phyloP scores from a whole-genome alignment of 2,329 filamentous ascomycete genomes.

The Camillea tinctor region DNA sequence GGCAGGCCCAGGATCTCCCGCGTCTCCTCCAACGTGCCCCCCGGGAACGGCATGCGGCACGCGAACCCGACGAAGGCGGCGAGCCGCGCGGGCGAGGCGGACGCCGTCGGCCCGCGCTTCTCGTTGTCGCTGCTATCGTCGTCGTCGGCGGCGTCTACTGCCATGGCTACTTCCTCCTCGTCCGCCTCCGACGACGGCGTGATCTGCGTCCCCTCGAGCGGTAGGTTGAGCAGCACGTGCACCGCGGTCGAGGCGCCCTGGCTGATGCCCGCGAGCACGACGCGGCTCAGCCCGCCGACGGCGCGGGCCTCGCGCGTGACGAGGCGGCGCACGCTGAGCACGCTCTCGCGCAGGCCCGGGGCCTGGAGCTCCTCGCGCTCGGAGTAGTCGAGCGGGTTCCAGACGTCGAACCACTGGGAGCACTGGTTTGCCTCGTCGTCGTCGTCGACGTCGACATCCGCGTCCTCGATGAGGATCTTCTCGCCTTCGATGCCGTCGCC shows the following conservation, averaged over 20 bases:
- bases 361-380: conserved; percentile 44
- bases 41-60: conserved; percentile 24
- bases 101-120: not conserved
- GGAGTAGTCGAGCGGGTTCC: conserved; percentile 39
- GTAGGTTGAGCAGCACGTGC: conserved; percentile 22
- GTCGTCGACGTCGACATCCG: too few species aligned
- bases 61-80: conserved; percentile 20
- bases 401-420: conserved; percentile 53
- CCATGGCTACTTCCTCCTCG: too few species aligned
- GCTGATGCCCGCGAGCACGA: conserved; percentile 47
- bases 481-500: conserved; percentile 19
- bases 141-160: not conserved
- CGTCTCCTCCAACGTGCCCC: conserved; percentile 25
- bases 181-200: not conserved
- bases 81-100: conserved; percentile 14
- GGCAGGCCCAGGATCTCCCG: conserved; percentile 32
- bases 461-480: too few species aligned
- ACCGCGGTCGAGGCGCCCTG: conserved; percentile 43
- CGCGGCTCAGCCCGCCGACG: conserved; percentile 36
- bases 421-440: conserved; percentile 4
- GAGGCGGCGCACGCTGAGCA: conserved; percentile 32
- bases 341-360: conserved; percentile 39
- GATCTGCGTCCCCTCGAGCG: not conserved
- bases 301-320: conserved; percentile 35
- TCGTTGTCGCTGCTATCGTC: not conserved